Conservation (phyloP, 176 grass and related monocot genomes). For the Metroxylon sagu region DNA sequence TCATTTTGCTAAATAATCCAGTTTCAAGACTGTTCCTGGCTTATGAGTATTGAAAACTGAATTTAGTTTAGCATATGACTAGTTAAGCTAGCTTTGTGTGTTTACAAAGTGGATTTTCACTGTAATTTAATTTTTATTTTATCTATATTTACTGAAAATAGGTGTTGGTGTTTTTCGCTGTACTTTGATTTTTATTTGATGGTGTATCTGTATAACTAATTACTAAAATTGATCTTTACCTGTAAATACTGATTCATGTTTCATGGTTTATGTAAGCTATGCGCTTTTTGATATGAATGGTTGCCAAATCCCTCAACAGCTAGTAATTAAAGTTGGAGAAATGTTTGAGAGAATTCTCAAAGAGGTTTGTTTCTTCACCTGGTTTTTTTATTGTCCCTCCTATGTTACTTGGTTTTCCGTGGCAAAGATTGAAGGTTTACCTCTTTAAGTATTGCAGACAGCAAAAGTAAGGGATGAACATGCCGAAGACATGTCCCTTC, state of each 20-base stretch:
- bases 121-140: too few relatives aligned
- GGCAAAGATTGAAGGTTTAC: not conserved
- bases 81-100: too few relatives aligned
- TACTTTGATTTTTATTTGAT: too few relatives aligned
- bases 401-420: constrained; percentile 1
- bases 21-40: too few relatives aligned
- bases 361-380: constrained; percentile 44
- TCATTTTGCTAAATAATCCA: too few relatives aligned
- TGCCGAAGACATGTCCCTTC: constrained; percentile 65
- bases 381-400: not conserved
- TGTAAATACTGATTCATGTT: not conserved
- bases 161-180: too few relatives aligned
- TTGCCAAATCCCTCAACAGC: constrained; percentile 60
- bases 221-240: not conserved
- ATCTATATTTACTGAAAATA: too few relatives aligned
- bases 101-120: too few relatives aligned
- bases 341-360: constrained; percentile 90
- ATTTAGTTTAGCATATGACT: too few relatives aligned
- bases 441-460: constrained; percentile 34
- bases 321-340: constrained; percentile 78
- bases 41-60: too few relatives aligned
- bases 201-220: not conserved
- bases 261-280: constrained; percentile 43
- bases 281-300: constrained; percentile 92
- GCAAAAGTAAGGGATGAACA: constrained; percentile 66